Evolutionary conservation across 2,329 filamentous ascomycete genomes (phyloP).

Genomic region (Verticillium alfalfae): DNA sequence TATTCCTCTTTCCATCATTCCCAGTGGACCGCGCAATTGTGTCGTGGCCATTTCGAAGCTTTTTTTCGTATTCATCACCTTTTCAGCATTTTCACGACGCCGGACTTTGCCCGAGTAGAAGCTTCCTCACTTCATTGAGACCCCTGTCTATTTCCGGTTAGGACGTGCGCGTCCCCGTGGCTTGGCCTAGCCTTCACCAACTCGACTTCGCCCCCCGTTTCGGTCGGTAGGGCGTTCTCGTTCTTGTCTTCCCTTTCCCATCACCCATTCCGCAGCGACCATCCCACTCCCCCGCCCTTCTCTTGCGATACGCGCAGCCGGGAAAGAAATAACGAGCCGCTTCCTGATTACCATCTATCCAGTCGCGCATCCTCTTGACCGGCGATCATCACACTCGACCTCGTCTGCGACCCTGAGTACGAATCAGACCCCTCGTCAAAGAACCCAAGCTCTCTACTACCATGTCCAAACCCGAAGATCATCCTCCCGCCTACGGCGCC

Average conservation of each 20-base stretch:
- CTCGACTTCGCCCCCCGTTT: constrained; percentile 1
- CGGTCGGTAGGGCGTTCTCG: not conserved
- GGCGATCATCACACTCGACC: not conserved
- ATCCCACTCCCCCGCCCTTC: not conserved
- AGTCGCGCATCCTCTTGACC: not conserved
- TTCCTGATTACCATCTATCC: not conserved
- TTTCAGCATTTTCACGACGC: not conserved
- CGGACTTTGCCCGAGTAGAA: not conserved
- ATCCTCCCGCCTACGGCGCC: constrained; percentile 43
- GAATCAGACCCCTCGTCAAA: not conserved
- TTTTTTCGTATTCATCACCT: not conserved
- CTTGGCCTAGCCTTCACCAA: not conserved
- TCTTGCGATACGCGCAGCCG: not conserved
- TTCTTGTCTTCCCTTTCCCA: not conserved
- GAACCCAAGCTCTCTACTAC: constrained; percentile 6
- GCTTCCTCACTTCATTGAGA: not conserved
- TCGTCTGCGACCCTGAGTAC: not conserved
- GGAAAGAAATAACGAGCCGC: not conserved
- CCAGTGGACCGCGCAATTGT: not conserved
- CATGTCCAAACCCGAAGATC: constrained; percentile 41
- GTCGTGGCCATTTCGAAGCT: not conserved
- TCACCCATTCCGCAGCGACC: not conserved
- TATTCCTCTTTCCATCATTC: not conserved
- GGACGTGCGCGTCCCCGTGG: not conserved
- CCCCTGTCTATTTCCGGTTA: not conserved